Conservation (phyloP, 2,329 filamentous ascomycete genomes). For the Colletotrichum orchidophilum region DNA sequence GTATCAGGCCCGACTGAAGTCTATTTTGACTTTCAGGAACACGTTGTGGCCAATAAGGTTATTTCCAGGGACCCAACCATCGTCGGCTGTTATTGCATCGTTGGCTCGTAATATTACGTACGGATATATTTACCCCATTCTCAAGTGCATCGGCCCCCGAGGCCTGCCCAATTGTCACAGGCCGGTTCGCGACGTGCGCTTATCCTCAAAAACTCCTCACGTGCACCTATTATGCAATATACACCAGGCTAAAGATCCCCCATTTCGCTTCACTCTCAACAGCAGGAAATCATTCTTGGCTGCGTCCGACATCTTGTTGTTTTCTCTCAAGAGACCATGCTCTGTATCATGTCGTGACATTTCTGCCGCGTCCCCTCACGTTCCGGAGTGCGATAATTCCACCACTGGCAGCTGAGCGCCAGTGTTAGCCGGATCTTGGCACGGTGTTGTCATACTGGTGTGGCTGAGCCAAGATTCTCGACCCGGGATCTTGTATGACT, state of each 20-base stretch:
- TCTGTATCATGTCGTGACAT: not conserved
- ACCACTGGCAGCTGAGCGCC: constrained; percentile 4
- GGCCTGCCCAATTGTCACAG: not conserved
- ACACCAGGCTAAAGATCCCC: not conserved
- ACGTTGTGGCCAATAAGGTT: constrained; percentile 6
- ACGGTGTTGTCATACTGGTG: not conserved
- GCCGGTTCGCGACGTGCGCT: too few relatives aligned
- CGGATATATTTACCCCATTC: not conserved
- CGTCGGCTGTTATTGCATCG: too few relatives aligned
- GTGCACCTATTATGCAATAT: not conserved
- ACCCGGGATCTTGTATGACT: not conserved
- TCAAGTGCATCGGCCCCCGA: not conserved
- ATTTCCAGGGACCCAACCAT: not conserved
- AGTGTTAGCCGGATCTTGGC: constrained; percentile 18
- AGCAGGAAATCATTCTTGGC: not conserved
- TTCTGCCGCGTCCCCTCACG: not conserved
- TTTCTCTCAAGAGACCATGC: not conserved
- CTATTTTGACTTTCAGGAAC: not conserved
- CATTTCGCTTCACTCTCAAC: not conserved
- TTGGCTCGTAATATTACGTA: too few relatives aligned
- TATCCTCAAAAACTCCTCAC: not conserved
- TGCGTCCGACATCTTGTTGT: not conserved
- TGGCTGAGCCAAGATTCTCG: constrained; percentile 9
- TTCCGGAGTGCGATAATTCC: constrained; percentile 16
- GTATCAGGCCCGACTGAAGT: not conserved